Evolutionary conservation across 345 rosid genomes (phyloP).

Genomic region (Salix dunnii): DNA sequence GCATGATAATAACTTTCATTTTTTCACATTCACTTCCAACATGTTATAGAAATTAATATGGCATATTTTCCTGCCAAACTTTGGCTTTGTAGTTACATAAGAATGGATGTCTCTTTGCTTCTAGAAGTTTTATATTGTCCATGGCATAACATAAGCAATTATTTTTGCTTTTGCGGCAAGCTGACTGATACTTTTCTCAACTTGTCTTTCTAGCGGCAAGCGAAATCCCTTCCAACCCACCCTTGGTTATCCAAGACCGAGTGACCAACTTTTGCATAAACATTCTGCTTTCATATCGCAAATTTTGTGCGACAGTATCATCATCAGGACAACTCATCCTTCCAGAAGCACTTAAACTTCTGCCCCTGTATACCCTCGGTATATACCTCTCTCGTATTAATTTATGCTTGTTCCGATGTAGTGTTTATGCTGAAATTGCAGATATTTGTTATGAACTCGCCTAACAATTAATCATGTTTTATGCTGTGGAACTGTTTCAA

Average conservation of each 20-base stretch:
- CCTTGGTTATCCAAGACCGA: constrained; percentile 60
- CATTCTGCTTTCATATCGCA: constrained; percentile 77
- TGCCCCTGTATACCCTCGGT: constrained; percentile 91
- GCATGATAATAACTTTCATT: neutral
- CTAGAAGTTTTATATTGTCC: neutral
- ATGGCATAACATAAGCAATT: neutral
- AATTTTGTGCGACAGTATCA: constrained; percentile 93
- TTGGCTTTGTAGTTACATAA: neutral
- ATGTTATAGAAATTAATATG: neutral
- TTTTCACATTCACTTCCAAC: neutral
- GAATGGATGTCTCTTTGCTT: neutral
- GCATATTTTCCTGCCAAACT: neutral
- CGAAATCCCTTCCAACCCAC: constrained; percentile 70
- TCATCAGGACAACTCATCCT: constrained; percentile 94
- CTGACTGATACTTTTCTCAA: constrained; percentile 6
- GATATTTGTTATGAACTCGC: neutral
- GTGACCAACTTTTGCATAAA: constrained; percentile 67
- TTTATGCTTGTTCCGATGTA: neutral
- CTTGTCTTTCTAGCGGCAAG: constrained; percentile 51
- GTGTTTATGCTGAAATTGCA: neutral
- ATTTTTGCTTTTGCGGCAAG: neutral
- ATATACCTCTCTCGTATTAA: constrained; percentile 3
- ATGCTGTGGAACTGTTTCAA: neutral
- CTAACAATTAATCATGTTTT: neutral
- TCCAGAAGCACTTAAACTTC: constrained; percentile 96